These are phyloP conservation scores for Pleurotus eryngii DNA, from an alignment of 768 basidiomycete species.

Conservation along the genomic window DNA sequence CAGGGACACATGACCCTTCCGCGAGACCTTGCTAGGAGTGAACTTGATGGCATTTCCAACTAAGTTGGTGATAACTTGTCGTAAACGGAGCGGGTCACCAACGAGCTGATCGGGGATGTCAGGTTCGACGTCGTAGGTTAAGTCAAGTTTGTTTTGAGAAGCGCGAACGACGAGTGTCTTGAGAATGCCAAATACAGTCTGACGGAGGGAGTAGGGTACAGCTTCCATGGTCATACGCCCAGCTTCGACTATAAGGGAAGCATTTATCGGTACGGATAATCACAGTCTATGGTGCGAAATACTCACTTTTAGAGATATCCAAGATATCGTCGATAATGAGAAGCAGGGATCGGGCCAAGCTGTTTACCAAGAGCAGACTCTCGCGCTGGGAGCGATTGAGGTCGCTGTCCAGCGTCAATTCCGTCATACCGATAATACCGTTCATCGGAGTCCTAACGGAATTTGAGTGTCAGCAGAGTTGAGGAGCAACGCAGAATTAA, in stretches of 20 bases:
- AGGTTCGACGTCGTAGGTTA: conserved; percentile 93
- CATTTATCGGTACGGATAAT: conserved; percentile 13
- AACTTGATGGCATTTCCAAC: conserved; percentile 98
- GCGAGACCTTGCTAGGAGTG: conserved; percentile 72
- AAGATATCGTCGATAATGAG: conserved; percentile 98
- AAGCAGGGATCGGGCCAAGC: conserved; percentile 85
- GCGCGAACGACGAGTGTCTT: conserved; percentile 98
- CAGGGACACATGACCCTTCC: conserved; percentile 86
- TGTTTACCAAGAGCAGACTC: conserved; percentile 92
- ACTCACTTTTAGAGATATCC: conserved; percentile 98
- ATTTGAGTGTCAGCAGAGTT: neutral
- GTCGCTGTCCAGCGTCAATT: conserved; percentile 93
- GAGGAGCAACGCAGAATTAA: conserved; percentile 4
- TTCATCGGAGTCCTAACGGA: conserved; percentile 93
- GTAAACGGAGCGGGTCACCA: conserved; percentile 89
- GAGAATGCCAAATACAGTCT: conserved; percentile 93
- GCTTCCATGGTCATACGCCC: conserved; percentile 99
- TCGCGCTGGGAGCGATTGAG: conserved; percentile 92
- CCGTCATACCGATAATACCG: conserved; percentile 99
- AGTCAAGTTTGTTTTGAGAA: conserved; percentile 91
- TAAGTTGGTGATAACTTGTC: conserved; percentile 92
- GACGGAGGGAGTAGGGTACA: conserved; percentile 93
- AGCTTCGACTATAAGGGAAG: conserved; percentile 71
- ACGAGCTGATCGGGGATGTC: conserved; percentile 95
- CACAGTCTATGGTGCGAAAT: neutral